Conservation (phyloP, 2,329 filamentous ascomycete species). For the Pleochaeta shiraiana region DNA sequence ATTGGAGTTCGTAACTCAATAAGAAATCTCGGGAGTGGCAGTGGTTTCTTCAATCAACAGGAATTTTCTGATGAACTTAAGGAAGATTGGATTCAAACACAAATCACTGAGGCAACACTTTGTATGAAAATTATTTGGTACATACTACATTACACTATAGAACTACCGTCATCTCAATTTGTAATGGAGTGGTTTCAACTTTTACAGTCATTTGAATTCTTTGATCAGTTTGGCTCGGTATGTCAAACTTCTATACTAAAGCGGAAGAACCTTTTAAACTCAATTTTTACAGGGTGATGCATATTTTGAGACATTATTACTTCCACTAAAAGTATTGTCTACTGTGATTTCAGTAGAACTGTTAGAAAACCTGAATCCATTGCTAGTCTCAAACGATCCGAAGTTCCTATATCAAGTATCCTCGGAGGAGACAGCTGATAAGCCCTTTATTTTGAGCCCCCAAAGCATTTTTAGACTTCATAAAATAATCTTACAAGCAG, state of each 20-base stretch:
- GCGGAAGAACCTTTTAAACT: constrained; percentile 4
- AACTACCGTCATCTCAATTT: constrained; percentile 33
- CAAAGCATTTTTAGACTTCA: constrained; percentile 53
- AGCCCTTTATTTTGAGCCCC: constrained; percentile 46
- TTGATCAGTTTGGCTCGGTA: constrained; percentile 39
- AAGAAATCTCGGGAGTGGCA: constrained; percentile 21
- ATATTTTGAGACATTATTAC: constrained; percentile 22
- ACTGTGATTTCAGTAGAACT: constrained; percentile 50
- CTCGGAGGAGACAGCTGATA: constrained; percentile 19
- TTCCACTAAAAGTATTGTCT: constrained; percentile 45
- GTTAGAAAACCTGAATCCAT: constrained; percentile 29
- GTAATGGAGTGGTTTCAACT: constrained; percentile 55
- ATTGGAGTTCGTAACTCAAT: constrained; percentile 27
- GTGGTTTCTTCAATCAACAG: constrained; percentile 24
- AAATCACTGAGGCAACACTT: constrained; percentile 50
- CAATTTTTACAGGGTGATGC: constrained; percentile 10
- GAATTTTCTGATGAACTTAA: constrained; percentile 30
- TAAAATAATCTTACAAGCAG: constrained; percentile 40
- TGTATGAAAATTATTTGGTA: constrained; percentile 53
- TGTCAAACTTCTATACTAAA: constrained; percentile 2
- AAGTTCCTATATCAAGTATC: constrained; percentile 20
- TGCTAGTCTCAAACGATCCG: constrained; percentile 7
- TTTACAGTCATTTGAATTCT: constrained; percentile 44
- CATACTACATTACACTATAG: constrained; percentile 35
- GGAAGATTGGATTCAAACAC: constrained; percentile 36